Evolutionary conservation across 148 eudicot species (phyloP), one percentile per base, ranked within the genome.

Genomic region (Gaultheria prostrata): DNA sequence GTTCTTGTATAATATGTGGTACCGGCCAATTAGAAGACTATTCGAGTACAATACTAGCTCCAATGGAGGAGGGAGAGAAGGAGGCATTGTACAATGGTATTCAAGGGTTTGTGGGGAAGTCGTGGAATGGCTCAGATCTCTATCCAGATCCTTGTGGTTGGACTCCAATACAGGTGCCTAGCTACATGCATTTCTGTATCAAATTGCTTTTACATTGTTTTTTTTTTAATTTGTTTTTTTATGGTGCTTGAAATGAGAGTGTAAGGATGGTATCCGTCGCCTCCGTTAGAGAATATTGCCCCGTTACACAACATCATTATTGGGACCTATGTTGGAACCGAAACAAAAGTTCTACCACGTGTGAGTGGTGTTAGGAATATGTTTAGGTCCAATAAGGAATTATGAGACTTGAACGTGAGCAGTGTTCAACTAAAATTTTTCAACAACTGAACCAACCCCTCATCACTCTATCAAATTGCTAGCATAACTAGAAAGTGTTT

Each of bases 61-160:
- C 86, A 87, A 94, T 94, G 98, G 86, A 85, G 88, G 89, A 65
- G 80, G 76, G 63, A 83, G 98, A 94, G 85, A 85, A 84, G 83
- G 88, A 86, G 49, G 95, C 91, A 57, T 84, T 93, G 24, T 93
- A 93, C 84, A 85, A 89, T 81, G 90, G 93, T 12, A 93, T 94
- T 87, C 98, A 93, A 86, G 96, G 98, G 26, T 92, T 94, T 91
- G 93, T 94, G 82, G 98, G 98, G 33, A 87, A 89, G 46, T 85
- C 78, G 86, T 94, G 98, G 98, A 94, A 93, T 89, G 98, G 98
- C 33, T 93, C 98, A 49, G 92, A 92, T 89, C 95, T 94, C 70
- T 94, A 87, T 85, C 98, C 98, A 57, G 96, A 94, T 83, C 98
- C 98, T 72, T 94, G 98, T 91, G 98, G 98, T 8, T 94, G 98